A percentile compares a stretch with the other conserved stretches of the same genome.
Conservation (phyloP, 2,329 filamentous ascomycete genomes). For the Pseudocercospora ulei region DNA sequence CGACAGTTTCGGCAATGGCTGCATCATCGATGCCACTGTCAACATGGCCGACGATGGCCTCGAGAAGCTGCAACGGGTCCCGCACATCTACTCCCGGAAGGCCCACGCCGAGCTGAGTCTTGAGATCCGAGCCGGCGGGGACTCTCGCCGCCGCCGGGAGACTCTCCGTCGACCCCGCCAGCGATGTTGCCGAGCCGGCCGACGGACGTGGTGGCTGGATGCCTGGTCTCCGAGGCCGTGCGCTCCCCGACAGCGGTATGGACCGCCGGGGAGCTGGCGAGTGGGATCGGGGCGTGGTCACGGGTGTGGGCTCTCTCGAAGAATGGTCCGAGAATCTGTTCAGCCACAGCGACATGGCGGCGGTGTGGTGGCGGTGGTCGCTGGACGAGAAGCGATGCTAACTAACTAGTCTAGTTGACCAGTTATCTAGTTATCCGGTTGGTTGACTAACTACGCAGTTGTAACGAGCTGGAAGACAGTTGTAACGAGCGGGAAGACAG, state of each 20-base stretch:
- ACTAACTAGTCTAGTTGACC: no score
- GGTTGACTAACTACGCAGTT: no score
- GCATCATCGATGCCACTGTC: slow-evolving; percentile 35
- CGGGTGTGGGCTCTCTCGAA: slow-evolving; percentile 51
- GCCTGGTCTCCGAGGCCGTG: slow-evolving; percentile 58
- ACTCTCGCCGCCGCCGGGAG: slow-evolving; percentile 56
- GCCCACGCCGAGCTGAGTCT: slow-evolving; percentile 46
- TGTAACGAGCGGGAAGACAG: no score
- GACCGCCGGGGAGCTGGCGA: slow-evolving; percentile 62
- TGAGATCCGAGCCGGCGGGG: slow-evolving; percentile 59
- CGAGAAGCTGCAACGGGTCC: slow-evolving; percentile 63
- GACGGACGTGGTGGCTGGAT: slow-evolving; percentile 64
- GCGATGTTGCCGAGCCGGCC: slow-evolving; percentile 61
- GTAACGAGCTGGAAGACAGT: no score
- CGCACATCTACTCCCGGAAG: slow-evolving; percentile 47
- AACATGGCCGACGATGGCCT: slow-evolving; percentile 46
- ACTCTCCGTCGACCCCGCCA: slow-evolving; percentile 67
- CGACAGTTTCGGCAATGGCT: slow-evolving; percentile 54
- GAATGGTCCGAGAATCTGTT: slow-evolving; percentile 55
- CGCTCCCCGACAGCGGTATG: slow-evolving; percentile 57
- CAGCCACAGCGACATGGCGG: slow-evolving; percentile 60
- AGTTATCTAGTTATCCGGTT: no score
- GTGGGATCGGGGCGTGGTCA: slow-evolving; percentile 54
- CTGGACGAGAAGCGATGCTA: no score
- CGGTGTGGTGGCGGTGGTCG: not conserved